phyloP scores from a whole-genome alignment of 2,329 filamentous ascomycete species.

The Alternaria conjuncta region DNA sequence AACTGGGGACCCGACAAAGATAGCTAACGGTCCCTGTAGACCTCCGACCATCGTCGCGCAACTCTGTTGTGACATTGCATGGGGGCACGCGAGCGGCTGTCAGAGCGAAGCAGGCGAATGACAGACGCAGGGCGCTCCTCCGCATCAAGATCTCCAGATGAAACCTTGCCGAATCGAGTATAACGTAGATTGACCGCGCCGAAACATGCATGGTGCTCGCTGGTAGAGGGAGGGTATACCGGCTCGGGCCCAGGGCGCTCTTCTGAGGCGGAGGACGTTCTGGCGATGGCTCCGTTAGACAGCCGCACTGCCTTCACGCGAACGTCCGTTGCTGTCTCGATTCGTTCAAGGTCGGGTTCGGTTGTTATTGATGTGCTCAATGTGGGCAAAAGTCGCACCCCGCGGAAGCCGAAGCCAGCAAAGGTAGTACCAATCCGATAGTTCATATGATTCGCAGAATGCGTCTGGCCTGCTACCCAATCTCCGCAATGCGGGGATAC shows the following conservation, averaged over 20 bases:
- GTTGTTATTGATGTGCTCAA: neutral
- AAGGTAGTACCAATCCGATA: neutral
- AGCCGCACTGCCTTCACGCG: neutral
- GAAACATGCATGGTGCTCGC: neutral
- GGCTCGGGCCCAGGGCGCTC: neutral
- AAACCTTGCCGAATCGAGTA: neutral
- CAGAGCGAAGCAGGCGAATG: neutral
- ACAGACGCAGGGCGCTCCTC: neutral
- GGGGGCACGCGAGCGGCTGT: neutral
- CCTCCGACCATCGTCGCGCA: neutral
- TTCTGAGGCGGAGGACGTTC: neutral
- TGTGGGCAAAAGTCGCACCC: neutral
- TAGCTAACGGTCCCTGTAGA: neutral
- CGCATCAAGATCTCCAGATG: neutral
- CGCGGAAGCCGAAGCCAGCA: neutral
- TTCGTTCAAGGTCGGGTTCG: neutral
- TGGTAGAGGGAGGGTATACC: neutral
- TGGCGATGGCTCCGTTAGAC: neutral
- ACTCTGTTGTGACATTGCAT: neutral
- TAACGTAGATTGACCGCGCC: neutral
- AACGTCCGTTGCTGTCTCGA: neutral
- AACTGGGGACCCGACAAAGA: neutral
- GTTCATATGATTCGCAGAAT: neutral
- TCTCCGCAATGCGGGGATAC: neutral
- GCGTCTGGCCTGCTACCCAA: neutral